Evolutionary conservation across 257 asterid species (phyloP), one percentile per base, ranked within the genome.

Genomic region (Solanum pennellii): DNA sequence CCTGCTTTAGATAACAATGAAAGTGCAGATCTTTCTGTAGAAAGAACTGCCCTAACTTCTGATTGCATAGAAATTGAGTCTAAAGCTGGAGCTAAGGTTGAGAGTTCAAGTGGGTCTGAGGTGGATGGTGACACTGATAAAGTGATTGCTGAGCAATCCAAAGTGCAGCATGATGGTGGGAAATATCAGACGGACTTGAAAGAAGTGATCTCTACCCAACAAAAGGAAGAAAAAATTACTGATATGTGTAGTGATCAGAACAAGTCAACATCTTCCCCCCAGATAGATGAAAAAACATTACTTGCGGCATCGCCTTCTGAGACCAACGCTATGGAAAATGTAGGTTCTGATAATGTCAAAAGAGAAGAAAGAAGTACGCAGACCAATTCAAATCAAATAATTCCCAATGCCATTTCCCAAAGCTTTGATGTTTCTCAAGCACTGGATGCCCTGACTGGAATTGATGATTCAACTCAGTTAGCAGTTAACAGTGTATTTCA

Each of bases 391-490:
- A 89, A 74, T 88, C 93, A 89, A 88, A 89, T 86, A 88, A 87
- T 49, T 62, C 89, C 93, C 79, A 91, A 87, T 60, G 86, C 96
- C 39, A 37, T 37, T 37, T 37, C 39, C 23, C 91, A 96, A 69
- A 84, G 87, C 86, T 94, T 96, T 90, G 92, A 89, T 91, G 97
- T 96, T 88, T 92, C 96, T 91, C 95, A 93, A 89, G 98, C 99
- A 86, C 92, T 97, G 9, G 92, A 91, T 91, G 97, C 98, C 74
- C 90, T 97, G 60, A 92, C 98, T 69, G 98, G 93, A 47, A 90
- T 97, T 73, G 99, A 97, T 93, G 99, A 97, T 93, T 93, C 99
- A 44, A 95, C 99, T 71, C 99, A 97, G 92, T 92, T 92, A 84
- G 99, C 99, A 87, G 98, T 97, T 88, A 95, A 94, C 84, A 93